Conservation (phyloP, 2,329 filamentous ascomycete genomes). For the Fusarium sp. region DNA sequence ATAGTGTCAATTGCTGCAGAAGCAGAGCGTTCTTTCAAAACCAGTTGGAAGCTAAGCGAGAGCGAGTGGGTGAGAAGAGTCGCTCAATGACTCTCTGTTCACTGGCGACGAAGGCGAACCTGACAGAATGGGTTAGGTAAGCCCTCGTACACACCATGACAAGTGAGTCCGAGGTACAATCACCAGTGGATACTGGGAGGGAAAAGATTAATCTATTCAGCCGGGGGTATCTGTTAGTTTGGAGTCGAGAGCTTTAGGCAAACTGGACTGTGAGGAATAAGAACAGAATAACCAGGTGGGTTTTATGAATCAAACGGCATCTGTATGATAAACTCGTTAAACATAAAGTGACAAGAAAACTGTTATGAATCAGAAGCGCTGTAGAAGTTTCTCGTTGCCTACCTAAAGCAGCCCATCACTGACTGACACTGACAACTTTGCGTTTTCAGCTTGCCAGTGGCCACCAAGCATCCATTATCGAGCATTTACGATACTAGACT, state of each 20-base stretch:
- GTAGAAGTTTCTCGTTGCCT: neutral
- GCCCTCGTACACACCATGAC: no score
- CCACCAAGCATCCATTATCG: neutral
- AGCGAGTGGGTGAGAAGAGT: conserved; percentile 26
- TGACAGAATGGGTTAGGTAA: no score
- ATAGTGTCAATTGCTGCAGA: neutral
- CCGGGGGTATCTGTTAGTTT: no score
- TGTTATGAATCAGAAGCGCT: neutral
- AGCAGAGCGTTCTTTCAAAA: conserved; percentile 16
- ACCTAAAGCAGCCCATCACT: neutral
- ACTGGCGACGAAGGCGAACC: neutral
- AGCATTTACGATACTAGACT: neutral
- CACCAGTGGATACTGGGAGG: no score
- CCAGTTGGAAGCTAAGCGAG: conserved; percentile 29
- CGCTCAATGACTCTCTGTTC: neutral
- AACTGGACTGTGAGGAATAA: neutral
- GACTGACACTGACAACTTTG: neutral
- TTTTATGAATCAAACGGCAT: no score
- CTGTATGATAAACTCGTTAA: neutral
- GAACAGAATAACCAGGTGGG: no score
- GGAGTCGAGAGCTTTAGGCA: neutral
- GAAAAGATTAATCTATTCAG: no score
- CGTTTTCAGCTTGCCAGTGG: neutral
- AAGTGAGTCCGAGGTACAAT: no score
- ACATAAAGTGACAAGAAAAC: neutral